Conservation (phyloP, 169 alveolate species). For the Plasmodium chabaudi region DNA sequence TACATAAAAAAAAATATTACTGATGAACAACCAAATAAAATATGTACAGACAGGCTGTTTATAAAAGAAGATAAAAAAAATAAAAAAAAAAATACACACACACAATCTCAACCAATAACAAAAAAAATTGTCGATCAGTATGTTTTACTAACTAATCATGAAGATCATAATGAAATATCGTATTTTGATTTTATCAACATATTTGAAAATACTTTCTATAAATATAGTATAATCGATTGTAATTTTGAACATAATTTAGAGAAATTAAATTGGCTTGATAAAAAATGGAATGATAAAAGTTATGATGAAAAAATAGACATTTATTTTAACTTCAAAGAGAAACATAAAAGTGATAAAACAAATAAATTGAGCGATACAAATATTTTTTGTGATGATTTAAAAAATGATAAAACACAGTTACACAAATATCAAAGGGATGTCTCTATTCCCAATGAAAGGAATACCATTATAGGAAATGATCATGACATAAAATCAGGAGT, state of each 20-base stretch:
- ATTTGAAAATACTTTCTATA: not conserved
- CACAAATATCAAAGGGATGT: no score
- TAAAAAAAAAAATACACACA: not conserved
- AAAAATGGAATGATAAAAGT: not conserved
- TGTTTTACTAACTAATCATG: constrained; percentile 20
- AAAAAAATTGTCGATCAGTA: constrained; percentile 54
- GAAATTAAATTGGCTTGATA: not conserved
- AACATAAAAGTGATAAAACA: not conserved
- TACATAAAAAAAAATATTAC: no score
- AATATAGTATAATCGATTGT: not conserved
- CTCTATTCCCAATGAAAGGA: no score
- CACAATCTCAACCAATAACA: not conserved
- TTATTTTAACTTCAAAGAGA: not conserved
- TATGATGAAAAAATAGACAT: not conserved
- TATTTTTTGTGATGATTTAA: no score
- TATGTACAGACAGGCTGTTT: no score
- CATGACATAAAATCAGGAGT: not conserved
- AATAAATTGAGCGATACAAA: no score
- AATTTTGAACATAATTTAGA: not conserved
- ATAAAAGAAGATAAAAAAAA: not conserved
- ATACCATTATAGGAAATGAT: not conserved
- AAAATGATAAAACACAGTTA: no score
- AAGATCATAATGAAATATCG: not conserved
- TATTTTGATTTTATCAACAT: constrained; percentile 4
- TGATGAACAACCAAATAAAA: no score